Evolutionary conservation across 2,329 filamentous ascomycete species (phyloP).

Genomic region (Phaeosphaeriaceae sp.): DNA sequence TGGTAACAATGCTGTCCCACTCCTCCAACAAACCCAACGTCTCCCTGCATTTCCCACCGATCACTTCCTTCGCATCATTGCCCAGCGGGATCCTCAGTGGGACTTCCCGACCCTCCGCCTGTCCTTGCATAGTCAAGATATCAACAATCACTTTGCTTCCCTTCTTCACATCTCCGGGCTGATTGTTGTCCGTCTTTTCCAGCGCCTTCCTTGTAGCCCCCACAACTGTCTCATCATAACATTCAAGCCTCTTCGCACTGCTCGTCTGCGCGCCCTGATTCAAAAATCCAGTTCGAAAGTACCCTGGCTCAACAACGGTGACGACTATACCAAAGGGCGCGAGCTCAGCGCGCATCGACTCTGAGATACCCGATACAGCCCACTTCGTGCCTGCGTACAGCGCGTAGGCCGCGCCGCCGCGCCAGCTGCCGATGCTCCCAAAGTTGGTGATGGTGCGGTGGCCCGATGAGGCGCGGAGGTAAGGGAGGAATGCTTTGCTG

Average conservation of each 20-base stretch:
- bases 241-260: slow-evolving; percentile 26
- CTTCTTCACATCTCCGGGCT: slow-evolving; percentile 64
- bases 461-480: slow-evolving; percentile 51
- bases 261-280: slow-evolving; percentile 27
- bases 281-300: slow-evolving; percentile 60
- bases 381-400: slow-evolving; percentile 59
- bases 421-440: slow-evolving; percentile 55
- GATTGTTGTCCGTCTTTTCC: slow-evolving; percentile 53
- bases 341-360: slow-evolving; percentile 54
- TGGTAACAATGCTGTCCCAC: slow-evolving; percentile 42
- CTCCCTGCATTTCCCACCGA: slow-evolving; percentile 26
- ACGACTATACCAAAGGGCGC: slow-evolving; percentile 54
- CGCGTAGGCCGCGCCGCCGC: slow-evolving; percentile 48
- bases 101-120: slow-evolving; percentile 57
- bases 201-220: slow-evolving; percentile 43
- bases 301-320: slow-evolving; percentile 58
- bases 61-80: slow-evolving; percentile 7
- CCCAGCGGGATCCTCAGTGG: slow-evolving; percentile 64
- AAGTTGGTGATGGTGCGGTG: slow-evolving; percentile 54
- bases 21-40: slow-evolving; percentile 34
- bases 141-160: slow-evolving; percentile 62
- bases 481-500: slow-evolving; percentile 56
- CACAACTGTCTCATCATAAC: slow-evolving; percentile 46
- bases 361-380: slow-evolving; percentile 52
- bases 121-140: slow-evolving; percentile 60